Conservation (phyloP, 2,329 filamentous ascomycete species). For the Leptographium procerum region DNA sequence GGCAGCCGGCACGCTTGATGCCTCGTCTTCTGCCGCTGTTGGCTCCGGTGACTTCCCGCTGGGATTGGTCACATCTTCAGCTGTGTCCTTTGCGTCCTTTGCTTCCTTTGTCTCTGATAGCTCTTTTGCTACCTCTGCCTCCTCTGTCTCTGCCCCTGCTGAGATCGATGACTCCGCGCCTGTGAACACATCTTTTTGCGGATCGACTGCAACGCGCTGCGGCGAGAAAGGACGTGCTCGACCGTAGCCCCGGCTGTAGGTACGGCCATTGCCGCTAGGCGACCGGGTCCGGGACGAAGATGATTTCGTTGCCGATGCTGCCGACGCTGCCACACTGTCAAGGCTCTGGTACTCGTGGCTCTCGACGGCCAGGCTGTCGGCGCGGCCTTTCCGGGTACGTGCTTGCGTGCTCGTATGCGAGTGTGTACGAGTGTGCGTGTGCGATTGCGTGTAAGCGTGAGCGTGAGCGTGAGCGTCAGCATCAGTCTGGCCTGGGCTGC, state of each 20-base stretch:
- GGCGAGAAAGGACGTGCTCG: constrained; percentile 49
- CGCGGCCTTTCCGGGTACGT: constrained; percentile 22
- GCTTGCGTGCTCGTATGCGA: not conserved
- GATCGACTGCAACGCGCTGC: constrained; percentile 28
- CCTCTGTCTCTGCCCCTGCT: too few relatives aligned
- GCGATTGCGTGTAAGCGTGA: too few relatives aligned
- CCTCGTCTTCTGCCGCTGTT: not conserved
- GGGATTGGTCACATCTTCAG: not conserved
- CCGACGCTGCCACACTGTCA: constrained; percentile 29
- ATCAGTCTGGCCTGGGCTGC: not conserved
- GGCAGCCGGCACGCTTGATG: not conserved
- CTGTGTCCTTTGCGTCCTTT: not conserved
- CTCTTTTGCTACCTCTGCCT: not conserved
- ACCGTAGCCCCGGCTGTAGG: constrained; percentile 31
- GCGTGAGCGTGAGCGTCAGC: too few relatives aligned
- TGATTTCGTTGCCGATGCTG: constrained; percentile 25
- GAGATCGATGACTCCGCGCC: not conserved
- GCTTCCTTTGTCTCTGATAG: not conserved
- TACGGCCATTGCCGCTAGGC: constrained; percentile 25
- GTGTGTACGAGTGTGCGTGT: too few relatives aligned
- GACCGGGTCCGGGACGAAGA: constrained; percentile 44
- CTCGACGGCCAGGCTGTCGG: constrained; percentile 44
- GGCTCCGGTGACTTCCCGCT: not conserved
- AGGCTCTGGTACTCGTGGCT: constrained; percentile 41
- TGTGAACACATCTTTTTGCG: constrained; percentile 18